Base-by-base conservation (phyloP, 768 basidiomycete species). In the Lentinula detonsa region DNA sequence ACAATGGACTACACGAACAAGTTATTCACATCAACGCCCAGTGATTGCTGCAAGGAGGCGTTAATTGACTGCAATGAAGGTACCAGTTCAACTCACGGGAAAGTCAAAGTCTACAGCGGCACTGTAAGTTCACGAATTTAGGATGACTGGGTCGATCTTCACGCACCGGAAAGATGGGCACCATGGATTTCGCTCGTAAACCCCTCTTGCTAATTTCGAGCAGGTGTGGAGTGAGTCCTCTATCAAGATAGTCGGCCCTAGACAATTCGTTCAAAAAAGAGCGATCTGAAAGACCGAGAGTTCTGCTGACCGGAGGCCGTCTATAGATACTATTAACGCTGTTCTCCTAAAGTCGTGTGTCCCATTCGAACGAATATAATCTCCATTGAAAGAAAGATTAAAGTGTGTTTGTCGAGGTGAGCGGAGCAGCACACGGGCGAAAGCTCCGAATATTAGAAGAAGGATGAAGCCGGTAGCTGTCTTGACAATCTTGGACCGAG, bases 171-270 rank as follows among this genome's bases (percentile, higher is more conserved):
- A 95, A 95, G 6, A 93, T 71, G n/a, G 95, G 91, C 52, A 80
- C 78, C 86, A 96, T 87, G 4, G 84, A 90, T 71, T 95, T 92
- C 2, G 95, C 93, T 37, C 91, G 81, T n/a, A 95, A 67, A 1
- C 94, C 94, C 68, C 87, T 80, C 73, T 88, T 83, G 68, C 90
- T 90, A 61, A 94, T 87, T 61, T 85, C 83, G 48, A 93, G 75
- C 11, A 95, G 73, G 70, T 95, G 87, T 1, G 93, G 93, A 0
- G 93, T 95, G 45, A 95, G 70, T 0, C 90, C 91, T 53, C 91
- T 81, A 70, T 94, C 91, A 28, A 96, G 79, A 68, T 95, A 95
- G 70, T 91, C 91, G 39, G 93, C 91, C 58, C 92, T 92, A 59
- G n/a, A 5, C 28, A 28, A 62, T 62, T 46, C 18, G 46, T 59